Percentiles rank a stretch among this genome's conserved stretches.
Conservation (phyloP, 163 green algal genomes). For the Chlamydomonas reinhardtii region DNA sequence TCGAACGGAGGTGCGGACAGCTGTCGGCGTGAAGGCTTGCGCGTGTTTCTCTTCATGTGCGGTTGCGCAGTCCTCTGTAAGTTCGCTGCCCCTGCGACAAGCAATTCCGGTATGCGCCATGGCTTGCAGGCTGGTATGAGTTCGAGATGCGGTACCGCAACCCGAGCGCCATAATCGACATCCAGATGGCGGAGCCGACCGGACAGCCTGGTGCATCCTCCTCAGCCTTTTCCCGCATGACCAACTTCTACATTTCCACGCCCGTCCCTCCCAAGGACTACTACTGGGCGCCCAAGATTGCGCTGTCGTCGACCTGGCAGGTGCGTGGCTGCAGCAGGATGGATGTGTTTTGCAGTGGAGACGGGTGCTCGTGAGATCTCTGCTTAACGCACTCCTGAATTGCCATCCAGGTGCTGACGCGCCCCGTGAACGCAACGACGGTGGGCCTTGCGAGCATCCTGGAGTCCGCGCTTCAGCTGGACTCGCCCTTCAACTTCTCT, state of each 20-base stretch:
- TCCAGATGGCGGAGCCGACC: not conserved
- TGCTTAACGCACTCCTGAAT: too few relatives aligned
- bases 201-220: not conserved
- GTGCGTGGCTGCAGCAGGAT: not conserved
- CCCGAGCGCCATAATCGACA: not conserved
- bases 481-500: too few relatives aligned
- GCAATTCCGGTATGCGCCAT: too few relatives aligned
- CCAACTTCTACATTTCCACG: constrained; percentile 12
- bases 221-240: not conserved
- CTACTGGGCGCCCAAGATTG: constrained; percentile 31
- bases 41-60: too few relatives aligned
- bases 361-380: too few relatives aligned
- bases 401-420: constrained; percentile 31
- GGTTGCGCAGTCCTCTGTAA: too few relatives aligned
- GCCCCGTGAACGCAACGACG: not conserved
- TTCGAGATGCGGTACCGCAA: constrained; percentile 34
- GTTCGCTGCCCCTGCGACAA: too few relatives aligned
- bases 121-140: constrained; percentile 23
- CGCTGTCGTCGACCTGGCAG: constrained; percentile 24
- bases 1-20: not conserved
- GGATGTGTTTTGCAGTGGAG: too few relatives aligned
- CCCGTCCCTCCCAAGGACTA: not conserved
- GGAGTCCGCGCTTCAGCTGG: not conserved
- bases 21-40: not conserved
- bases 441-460: too few relatives aligned